A percentile compares a stretch with the other conserved stretches of the same genome.
These are phyloP conservation scores for Eragrostis nindensis DNA, from an alignment of 176 grass and related monocot genomes.

Conservation along the genomic window DNA sequence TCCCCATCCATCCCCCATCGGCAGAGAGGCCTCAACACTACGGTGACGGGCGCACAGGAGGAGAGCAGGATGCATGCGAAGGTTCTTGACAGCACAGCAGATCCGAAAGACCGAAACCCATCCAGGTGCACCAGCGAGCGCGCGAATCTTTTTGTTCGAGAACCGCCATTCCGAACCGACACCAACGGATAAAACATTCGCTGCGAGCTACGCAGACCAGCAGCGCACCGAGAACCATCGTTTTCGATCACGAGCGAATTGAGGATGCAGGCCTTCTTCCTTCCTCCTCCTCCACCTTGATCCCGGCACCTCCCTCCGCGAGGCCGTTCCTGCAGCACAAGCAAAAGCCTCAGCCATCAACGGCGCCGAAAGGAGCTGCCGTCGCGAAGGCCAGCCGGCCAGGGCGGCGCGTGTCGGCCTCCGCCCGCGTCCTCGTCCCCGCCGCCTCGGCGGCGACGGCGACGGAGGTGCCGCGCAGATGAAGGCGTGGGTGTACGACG, in stretches of 20 bases:
- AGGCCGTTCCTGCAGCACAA: constrained; percentile 26
- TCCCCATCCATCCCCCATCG: too few relatives aligned
- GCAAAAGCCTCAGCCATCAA: too few relatives aligned
- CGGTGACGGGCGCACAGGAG: too few relatives aligned
- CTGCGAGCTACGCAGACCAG: too few relatives aligned
- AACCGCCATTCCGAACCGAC: constrained; percentile 28
- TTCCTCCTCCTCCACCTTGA: constrained; percentile 43
- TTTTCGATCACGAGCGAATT: too few relatives aligned
- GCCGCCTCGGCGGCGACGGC: background rate
- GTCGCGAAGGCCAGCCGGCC: too few relatives aligned
- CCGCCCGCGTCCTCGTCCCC: constrained; percentile 22
- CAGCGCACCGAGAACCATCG: too few relatives aligned
- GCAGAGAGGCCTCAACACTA: too few relatives aligned
- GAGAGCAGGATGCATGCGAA: too few relatives aligned
- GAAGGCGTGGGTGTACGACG: constrained; percentile 87
- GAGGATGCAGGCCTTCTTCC: constrained; percentile 49
- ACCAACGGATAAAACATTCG: constrained; percentile 25
- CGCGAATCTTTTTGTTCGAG: background rate
- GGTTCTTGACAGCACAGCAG: too few relatives aligned
- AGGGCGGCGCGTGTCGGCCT: constrained; percentile 23
- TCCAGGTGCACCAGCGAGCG: background rate
- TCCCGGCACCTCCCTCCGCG: constrained; percentile 31
- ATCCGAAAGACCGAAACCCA: background rate
- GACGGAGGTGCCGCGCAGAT: constrained; percentile 55
- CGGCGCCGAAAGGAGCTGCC: too few relatives aligned